These are phyloP conservation scores for Elongisporangium senticosum DNA, from an alignment of 352 stramenopile species.

Conservation along the genomic window DNA sequence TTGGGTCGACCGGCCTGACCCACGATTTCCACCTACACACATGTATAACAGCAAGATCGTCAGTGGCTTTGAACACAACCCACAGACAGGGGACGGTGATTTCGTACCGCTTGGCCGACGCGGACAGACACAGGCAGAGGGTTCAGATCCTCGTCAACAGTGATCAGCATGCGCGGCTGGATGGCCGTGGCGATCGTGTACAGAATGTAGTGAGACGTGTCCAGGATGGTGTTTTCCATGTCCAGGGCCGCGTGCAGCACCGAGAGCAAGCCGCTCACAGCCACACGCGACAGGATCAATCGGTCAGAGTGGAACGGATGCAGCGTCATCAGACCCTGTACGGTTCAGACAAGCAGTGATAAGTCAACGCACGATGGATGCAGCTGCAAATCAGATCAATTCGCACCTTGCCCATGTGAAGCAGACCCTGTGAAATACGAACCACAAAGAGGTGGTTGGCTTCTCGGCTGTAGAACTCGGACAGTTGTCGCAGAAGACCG, in stretches of 20 bases:
- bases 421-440: constrained; percentile 97
- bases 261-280: constrained; percentile 93
- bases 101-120: constrained; percentile 94
- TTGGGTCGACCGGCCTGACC: constrained; percentile 98
- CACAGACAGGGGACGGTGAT: background rate
- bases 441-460: constrained; percentile 97
- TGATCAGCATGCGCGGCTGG: constrained; percentile 98
- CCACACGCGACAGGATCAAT: constrained; percentile 84
- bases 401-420: constrained; percentile 97
- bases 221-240: constrained; percentile 97
- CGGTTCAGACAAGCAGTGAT: constrained; percentile 4
- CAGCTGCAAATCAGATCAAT: background rate
- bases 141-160: constrained; percentile 95
- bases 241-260: constrained; percentile 96
- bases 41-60: constrained; percentile 1
- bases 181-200: constrained; percentile 98
- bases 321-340: constrained; percentile 94
- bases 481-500: constrained; percentile 94
- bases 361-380: background rate
- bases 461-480: constrained; percentile 98
- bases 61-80: background rate
- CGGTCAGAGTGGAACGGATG: constrained; percentile 98
- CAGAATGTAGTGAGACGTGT: constrained; percentile 98
- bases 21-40: constrained; percentile 95
- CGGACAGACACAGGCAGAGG: constrained; percentile 96